Evolutionary conservation across 352 stramenopile genomes (phyloP), one percentile per base, ranked within the genome.

Genomic region (Pythium phragmitis): DNA sequence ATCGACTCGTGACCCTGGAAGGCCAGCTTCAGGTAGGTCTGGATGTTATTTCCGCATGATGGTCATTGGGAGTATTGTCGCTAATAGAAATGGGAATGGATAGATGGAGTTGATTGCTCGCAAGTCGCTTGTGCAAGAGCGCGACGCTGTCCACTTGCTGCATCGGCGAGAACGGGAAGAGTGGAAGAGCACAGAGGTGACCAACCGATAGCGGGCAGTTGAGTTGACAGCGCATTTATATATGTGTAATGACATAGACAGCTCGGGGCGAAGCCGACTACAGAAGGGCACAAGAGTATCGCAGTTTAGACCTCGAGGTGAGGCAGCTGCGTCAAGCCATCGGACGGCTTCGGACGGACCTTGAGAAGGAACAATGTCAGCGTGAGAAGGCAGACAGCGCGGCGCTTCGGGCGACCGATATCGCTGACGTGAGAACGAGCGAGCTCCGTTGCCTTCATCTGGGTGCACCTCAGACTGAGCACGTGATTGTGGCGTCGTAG

Each of bases 91-190:
- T 30, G 26, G 26, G 26, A 30, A 30, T 30, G 26, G 19, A 26
- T 43, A 89, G 77, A 63, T 87, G 36, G 79, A 90, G 51, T 37
- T 65, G n/a, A 69, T 87, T 49, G 72, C 75, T 3, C 73, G 72
- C 30, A 72, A 85, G 30, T 76, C 79, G 6, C 26, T 82, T 3
- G 60, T 51, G 1, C 63, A 86, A 56, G 77, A 90, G 34, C 74
- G 74, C 17, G 77, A 86, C 47, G 67, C 73, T 5, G 51, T 77
- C 0, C 73, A 79, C 14, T 57, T 75, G n/a, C 67, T 84, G 12
- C 72, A 76, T 39, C 46, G 48, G 21, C 57, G 66, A 1, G 73
- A 82, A 30, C 71, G 69, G n/a, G 63, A 84, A 52, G 69, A 82
- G 14, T 85, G 75, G 79, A 77, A 80, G 36, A 59, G 67, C 4